Evolutionary conservation across 345 rosid species (phyloP), one percentile per base, ranked within the genome.

Genomic region (Acer yangbiense): DNA sequence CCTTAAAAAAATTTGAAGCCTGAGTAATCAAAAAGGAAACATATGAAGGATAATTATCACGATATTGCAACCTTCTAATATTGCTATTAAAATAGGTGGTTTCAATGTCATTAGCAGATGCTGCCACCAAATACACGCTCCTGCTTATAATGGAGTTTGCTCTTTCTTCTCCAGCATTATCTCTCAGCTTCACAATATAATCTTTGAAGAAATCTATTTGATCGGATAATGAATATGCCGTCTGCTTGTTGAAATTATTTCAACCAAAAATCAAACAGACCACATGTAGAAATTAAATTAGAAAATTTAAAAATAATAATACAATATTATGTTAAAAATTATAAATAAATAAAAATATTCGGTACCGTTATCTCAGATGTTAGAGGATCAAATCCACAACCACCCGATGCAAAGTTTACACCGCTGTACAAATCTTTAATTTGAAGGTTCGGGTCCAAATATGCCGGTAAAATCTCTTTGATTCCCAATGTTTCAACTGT

Each of bases 341-440:
- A 6, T 1, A 10, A 27, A n/a, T 4, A 2, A 10, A 12, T 3
- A 18, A 52, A 32, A 43, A 17, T 1, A 13, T 10, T 1, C 7
- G 1, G 32, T 39, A 79, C 82, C 85, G 74, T 80, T 12, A 72
- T 2, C 17, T 25, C 27, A 13, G 77, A 52, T 4, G 85, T 83
- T 8, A 61, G 35, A 27, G 63, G 55, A 44, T 87, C 90, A 25
- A 83, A 62, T 11, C 87, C 90, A 23, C 84, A 81, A 60, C 87
- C 85, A 10, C 80, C 84, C 0, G 88, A 85, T 46, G 85, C 87
- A n/a, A 87, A 85, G 77, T 82, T 72, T 5, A 83, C 83, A 0
- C 85, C 90, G 0, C 87, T 81, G 0, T 60, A 50, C 23, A 83
- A 83, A 48, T 81, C 88, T 23, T 44, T 6, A 25, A 14, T 48